phyloP scores from a whole-genome alignment of 1,284 basidiomycete species.

The Fomitopsis palustris region DNA sequence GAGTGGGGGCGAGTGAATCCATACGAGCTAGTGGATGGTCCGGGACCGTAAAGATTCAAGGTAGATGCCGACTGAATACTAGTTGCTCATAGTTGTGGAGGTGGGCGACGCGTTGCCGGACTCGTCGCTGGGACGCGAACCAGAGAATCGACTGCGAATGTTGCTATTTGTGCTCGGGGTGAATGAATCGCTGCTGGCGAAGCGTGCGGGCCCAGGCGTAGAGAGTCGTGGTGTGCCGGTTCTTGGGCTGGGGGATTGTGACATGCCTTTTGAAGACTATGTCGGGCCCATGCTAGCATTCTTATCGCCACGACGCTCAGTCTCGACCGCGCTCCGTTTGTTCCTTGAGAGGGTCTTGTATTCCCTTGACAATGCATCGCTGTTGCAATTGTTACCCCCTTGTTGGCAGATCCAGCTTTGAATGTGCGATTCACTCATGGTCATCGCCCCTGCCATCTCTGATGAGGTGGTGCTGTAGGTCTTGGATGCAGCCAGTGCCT shows the following conservation, averaged over 20 bases:
- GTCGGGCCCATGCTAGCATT: background rate
- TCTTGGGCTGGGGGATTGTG: background rate
- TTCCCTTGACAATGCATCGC: no score
- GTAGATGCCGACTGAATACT: slow-evolving; percentile 12
- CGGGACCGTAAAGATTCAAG: no score
- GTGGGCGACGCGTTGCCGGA: slow-evolving; percentile 17
- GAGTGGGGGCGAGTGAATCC: slow-evolving; percentile 24
- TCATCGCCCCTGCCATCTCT: no score
- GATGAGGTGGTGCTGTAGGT: no score
- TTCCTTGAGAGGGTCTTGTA: no score
- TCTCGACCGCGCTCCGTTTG: background rate
- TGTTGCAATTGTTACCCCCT: no score
- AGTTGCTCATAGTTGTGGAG: slow-evolving; percentile 18
- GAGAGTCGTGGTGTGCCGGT: background rate
- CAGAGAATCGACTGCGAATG: slow-evolving; percentile 5
- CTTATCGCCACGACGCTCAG: background rate
- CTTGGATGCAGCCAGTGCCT: no score
- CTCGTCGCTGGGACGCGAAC: background rate
- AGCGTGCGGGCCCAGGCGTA: slow-evolving; percentile 4
- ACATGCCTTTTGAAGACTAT: background rate
- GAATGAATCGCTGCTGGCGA: background rate
- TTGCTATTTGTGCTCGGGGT: slow-evolving; percentile 2
- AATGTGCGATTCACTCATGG: no score
- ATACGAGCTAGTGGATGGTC: slow-evolving; percentile 28
- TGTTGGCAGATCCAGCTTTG: no score